Evolutionary conservation across 306 rosid species (phyloP).

Genomic region (Notholithocarpus densiflorus): DNA sequence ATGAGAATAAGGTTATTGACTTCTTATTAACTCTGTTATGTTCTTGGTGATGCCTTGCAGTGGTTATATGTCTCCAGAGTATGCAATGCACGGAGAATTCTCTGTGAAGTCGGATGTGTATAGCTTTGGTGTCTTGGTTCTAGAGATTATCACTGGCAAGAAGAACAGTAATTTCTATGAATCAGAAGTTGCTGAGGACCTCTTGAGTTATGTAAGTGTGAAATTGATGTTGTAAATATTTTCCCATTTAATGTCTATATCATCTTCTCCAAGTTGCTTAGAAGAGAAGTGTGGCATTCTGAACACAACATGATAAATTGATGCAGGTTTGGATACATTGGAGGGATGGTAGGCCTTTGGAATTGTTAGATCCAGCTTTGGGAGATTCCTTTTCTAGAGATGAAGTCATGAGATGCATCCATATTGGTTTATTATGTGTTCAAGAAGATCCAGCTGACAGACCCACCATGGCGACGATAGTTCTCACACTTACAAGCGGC

Average conservation of each 20-base stretch:
- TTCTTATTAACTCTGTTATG: neutral
- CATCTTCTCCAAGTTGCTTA: neutral
- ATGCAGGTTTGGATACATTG: conserved; percentile 52
- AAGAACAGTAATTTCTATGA: conserved; percentile 18
- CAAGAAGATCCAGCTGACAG: conserved; percentile 27
- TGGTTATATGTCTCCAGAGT: conserved; percentile 30
- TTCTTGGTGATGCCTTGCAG: neutral
- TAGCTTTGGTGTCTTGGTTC: conserved; percentile 22
- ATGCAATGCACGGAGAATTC: conserved; percentile 21
- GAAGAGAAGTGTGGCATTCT: neutral
- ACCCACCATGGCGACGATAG: conserved; percentile 24
- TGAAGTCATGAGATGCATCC: conserved; percentile 14
- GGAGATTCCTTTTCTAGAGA: neutral
- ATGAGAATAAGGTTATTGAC: neutral
- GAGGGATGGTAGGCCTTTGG: conserved; percentile 28
- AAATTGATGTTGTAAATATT: neutral
- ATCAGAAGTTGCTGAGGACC: conserved; percentile 14
- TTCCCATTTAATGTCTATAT: neutral
- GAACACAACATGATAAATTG: neutral
- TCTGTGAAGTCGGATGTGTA: conserved; percentile 23
- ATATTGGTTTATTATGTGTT: conserved; percentile 33
- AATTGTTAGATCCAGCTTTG: conserved; percentile 19
- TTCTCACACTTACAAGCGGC: conserved; percentile 6
- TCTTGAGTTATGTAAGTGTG: conserved; percentile 22
- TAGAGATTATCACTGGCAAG: conserved; percentile 24